phyloP scores from a whole-genome alignment of 306 rosid genomes.

The Gastrolobium bilobum region DNA sequence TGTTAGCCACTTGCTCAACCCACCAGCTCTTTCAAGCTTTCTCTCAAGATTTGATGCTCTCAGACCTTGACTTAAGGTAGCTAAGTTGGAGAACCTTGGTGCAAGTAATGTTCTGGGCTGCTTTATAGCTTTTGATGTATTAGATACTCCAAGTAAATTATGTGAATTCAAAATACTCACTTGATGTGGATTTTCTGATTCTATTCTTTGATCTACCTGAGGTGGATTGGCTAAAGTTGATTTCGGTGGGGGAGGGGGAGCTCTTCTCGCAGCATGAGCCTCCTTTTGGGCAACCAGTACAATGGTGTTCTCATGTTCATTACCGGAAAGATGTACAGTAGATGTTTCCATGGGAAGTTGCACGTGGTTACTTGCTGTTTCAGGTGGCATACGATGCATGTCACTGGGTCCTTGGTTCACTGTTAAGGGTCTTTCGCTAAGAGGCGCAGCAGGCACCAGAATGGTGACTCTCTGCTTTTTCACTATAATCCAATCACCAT shows the following conservation, averaged over 20 bases:
- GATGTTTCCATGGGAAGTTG: slow-evolving; percentile 51
- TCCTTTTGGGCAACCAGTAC: slow-evolving; percentile 45
- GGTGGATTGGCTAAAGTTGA: slow-evolving; percentile 52
- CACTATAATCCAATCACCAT: slow-evolving; percentile 83
- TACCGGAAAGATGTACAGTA: slow-evolving; percentile 42
- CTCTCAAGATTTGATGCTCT: slow-evolving; percentile 85
- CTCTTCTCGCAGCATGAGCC: slow-evolving; percentile 42
- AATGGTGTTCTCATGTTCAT: slow-evolving; percentile 54
- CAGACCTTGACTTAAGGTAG: slow-evolving; percentile 59
- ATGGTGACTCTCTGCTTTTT: slow-evolving; percentile 85
- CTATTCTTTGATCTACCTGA: slow-evolving; percentile 48
- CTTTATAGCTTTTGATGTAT: slow-evolving; percentile 53
- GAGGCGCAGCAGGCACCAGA: slow-evolving; percentile 69
- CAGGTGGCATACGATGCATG: slow-evolving; percentile 56
- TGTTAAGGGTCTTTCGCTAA: slow-evolving; percentile 47
- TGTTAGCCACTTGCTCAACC: slow-evolving; percentile 80
- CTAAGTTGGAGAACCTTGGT: slow-evolving; percentile 53
- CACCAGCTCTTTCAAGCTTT: slow-evolving; percentile 89
- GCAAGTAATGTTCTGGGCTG: slow-evolving; percentile 59
- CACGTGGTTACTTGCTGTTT: slow-evolving; percentile 39
- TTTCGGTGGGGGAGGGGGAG: slow-evolving; percentile 48
- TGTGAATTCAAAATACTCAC: slow-evolving; percentile 50
- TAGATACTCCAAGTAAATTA: slow-evolving; percentile 57
- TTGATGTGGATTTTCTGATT: slow-evolving; percentile 51
- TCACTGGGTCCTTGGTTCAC: slow-evolving; percentile 58